These are phyloP conservation scores for Candida maris DNA, from an alignment of 805 yeast genomes.

Conservation along the genomic window DNA sequence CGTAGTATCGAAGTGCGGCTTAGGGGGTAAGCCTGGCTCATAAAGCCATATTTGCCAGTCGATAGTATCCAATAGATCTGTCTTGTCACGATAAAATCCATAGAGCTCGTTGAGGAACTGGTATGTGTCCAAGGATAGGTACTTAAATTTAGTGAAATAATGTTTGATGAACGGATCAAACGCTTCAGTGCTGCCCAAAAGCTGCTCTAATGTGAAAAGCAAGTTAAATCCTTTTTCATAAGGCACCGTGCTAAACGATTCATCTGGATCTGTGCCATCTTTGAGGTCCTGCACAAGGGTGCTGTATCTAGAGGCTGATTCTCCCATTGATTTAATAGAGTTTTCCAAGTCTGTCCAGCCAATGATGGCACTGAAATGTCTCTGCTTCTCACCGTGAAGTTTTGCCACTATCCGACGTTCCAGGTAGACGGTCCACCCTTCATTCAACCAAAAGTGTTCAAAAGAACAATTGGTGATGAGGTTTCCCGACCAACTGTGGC, in stretches of 20 bases:
- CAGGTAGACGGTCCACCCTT: conserved; percentile 93
- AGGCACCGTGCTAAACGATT: conserved; percentile 82
- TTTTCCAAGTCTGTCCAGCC: conserved; percentile 84
- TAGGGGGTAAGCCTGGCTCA: conserved; percentile 85
- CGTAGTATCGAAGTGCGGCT: conserved; percentile 74
- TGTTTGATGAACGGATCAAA: conserved; percentile 80
- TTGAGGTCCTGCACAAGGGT: conserved; percentile 68
- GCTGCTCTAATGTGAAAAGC: conserved; percentile 67
- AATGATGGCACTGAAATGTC: conserved; percentile 79
- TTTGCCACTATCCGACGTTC: conserved; percentile 79
- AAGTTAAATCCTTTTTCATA: conserved; percentile 88
- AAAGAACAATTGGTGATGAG: conserved; percentile 86
- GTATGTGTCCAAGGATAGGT: conserved; percentile 73
- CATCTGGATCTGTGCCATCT: conserved; percentile 78
- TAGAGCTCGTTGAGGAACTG: conserved; percentile 75
- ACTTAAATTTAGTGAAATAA: conserved; percentile 68
- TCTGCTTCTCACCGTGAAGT: conserved; percentile 70
- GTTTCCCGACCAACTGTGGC: conserved; percentile 92
- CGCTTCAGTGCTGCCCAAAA: conserved; percentile 65
- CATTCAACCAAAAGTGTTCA: conserved; percentile 94
- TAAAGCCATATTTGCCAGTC: conserved; percentile 88
- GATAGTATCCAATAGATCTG: conserved; percentile 54
- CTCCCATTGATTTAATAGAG: conserved; percentile 63
- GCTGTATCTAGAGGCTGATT: conserved; percentile 47
- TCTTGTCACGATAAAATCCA: conserved; percentile 48